phyloP scores from a whole-genome alignment of 768 basidiomycete genomes.

The Boletellus ananiceps region DNA sequence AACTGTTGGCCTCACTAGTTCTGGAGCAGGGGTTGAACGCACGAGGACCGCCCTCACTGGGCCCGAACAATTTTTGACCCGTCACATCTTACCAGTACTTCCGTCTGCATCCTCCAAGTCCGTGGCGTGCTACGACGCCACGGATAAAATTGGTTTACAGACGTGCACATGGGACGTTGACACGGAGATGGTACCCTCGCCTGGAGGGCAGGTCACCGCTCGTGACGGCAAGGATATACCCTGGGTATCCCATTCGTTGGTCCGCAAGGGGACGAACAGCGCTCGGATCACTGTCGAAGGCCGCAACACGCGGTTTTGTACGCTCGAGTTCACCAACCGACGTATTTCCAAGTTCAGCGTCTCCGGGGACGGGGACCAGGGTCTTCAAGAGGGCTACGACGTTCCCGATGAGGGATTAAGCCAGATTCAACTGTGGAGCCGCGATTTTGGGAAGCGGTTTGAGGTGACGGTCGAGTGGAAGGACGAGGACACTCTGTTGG shows the following conservation, averaged over 20 bases:
- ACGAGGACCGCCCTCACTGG: constrained; percentile 45
- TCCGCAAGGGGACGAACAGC: constrained; percentile 38
- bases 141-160: constrained; percentile 35
- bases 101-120: constrained; percentile 45
- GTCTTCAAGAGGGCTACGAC: constrained; percentile 41
- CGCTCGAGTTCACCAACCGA: constrained; percentile 50
- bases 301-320: constrained; percentile 59
- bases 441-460: constrained; percentile 52
- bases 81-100: constrained; percentile 42
- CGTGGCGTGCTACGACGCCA: constrained; percentile 28
- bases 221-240: background rate
- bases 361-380: constrained; percentile 30
- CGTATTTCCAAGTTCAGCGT: constrained; percentile 43
- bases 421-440: constrained; percentile 54
- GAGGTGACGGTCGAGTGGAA: constrained; percentile 52
- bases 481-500: constrained; percentile 6
- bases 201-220: constrained; percentile 20
- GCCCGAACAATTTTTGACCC: constrained; percentile 39
- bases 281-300: constrained; percentile 52
- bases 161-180: constrained; percentile 48
- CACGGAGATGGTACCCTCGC: constrained; percentile 35
- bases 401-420: constrained; percentile 33
- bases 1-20: constrained; percentile 40
- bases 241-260: constrained; percentile 45
- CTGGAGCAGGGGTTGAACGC: constrained; percentile 23